Percentiles rank a stretch among this genome's conserved stretches.
phyloP scores from a whole-genome alignment of 1,139 yeast genomes.

The Hanseniaspora sp. region DNA sequence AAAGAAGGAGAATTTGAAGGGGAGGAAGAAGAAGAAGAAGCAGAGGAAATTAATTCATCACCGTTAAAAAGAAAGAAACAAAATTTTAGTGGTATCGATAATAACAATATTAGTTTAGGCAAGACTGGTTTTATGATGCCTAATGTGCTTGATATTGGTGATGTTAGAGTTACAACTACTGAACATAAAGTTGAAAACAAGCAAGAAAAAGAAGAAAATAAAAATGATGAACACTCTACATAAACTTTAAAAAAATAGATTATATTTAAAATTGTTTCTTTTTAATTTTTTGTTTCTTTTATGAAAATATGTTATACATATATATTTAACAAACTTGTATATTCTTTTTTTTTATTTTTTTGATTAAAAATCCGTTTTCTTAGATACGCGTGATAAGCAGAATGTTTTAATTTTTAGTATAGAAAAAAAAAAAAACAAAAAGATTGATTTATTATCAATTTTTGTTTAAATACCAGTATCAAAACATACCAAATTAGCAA shows the following conservation, averaged over 20 bases:
- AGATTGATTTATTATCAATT: no score
- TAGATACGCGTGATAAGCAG: no score
- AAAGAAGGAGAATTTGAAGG: constrained; percentile 7
- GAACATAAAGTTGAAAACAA: no score
- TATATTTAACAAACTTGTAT: not conserved
- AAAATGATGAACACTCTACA: not conserved
- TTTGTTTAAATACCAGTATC: no score
- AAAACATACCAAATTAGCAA: not conserved
- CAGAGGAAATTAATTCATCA: constrained; percentile 17
- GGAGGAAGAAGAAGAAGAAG: constrained; percentile 2
- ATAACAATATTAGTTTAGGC: constrained; percentile 2
- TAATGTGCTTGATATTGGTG: constrained; percentile 5
- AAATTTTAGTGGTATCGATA: constrained; percentile 1
- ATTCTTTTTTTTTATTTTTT: no score
- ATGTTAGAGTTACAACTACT: not conserved
- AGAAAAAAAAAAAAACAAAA: no score
- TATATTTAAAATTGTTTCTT: not conserved
- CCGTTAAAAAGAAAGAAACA: constrained; percentile 20
- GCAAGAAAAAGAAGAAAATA: not conserved
- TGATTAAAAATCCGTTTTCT: no score
- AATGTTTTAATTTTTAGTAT: no score
- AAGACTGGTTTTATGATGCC: constrained; percentile 21
- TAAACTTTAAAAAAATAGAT: not conserved
- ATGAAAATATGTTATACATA: not conserved
- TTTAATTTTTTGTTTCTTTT: not conserved